Percentiles rank a stretch among this genome's conserved stretches.
phyloP scores from a whole-genome alignment of 176 grass and related monocot genomes.

The Cymbopogon citratus region DNA sequence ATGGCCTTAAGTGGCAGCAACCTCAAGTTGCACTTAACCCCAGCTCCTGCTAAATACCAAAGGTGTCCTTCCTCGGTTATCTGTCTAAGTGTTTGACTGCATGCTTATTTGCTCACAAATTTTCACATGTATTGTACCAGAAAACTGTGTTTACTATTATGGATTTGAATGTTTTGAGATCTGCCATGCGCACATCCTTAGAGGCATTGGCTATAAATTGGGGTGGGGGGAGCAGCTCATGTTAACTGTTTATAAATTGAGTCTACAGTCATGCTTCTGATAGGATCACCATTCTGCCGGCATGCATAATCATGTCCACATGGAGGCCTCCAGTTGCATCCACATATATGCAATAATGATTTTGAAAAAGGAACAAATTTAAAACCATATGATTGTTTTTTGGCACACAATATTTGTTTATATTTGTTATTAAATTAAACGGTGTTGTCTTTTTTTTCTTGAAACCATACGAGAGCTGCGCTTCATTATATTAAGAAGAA shows the following conservation, averaged over 20 bases:
- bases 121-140: not conserved
- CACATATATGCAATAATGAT: not conserved
- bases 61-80: not conserved
- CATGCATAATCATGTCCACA: not conserved
- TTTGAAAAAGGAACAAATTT: not conserved
- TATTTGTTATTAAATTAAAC: not conserved
- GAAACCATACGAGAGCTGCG: no score
- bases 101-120: not conserved
- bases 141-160: slow-evolving; percentile 9
- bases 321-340: not conserved
- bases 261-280: not conserved
- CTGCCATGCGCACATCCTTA: not conserved
- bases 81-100: not conserved
- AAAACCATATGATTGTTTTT: not conserved
- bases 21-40: not conserved
- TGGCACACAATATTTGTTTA: not conserved
- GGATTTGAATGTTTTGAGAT: not conserved
- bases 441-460: not conserved
- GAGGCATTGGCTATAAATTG: not conserved
- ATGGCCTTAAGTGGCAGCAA: not conserved
- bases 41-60: not conserved
- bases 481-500: no score
- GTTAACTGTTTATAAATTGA: not conserved
- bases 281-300: not conserved
- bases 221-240: not conserved